phyloP scores from a whole-genome alignment of 257 asterid genomes.

The Leptodermis oblonga region DNA sequence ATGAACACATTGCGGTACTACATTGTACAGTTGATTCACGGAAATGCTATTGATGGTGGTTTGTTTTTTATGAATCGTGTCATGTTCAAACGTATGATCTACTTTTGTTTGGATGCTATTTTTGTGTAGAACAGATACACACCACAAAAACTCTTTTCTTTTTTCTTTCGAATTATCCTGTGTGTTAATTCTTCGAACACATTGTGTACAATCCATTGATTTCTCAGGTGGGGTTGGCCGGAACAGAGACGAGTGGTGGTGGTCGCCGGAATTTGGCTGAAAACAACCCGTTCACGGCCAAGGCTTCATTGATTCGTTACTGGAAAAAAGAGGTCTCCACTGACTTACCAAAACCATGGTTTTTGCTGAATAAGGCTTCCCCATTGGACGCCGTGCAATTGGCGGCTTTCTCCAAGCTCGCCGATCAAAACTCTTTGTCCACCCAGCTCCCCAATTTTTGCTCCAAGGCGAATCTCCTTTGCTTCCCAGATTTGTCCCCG shows the following conservation, averaged over 20 bases:
- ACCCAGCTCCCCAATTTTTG: constrained; percentile 57
- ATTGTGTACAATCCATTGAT: no score
- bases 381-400: constrained; percentile 30
- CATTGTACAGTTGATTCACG: background rate
- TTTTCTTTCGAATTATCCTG: background rate
- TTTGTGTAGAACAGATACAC: background rate
- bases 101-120: background rate
- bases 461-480: constrained; percentile 55
- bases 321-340: constrained; percentile 33
- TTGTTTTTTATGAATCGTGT: no score
- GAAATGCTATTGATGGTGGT: no score
- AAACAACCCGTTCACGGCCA: constrained; percentile 29
- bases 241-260: background rate
- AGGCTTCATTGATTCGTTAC: constrained; percentile 31
- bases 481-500: constrained; percentile 53
- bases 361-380: constrained; percentile 30
- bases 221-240: constrained; percentile 23
- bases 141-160: background rate
- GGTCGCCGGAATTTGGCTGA: constrained; percentile 21
- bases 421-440: constrained; percentile 52
- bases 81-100: no score
- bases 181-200: background rate
- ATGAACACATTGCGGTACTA: background rate
- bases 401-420: constrained; percentile 38
- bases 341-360: constrained; percentile 35